phyloP scores from a whole-genome alignment of 495 filamentous ascomycete genomes.

The Hypoxylon trugodes region DNA sequence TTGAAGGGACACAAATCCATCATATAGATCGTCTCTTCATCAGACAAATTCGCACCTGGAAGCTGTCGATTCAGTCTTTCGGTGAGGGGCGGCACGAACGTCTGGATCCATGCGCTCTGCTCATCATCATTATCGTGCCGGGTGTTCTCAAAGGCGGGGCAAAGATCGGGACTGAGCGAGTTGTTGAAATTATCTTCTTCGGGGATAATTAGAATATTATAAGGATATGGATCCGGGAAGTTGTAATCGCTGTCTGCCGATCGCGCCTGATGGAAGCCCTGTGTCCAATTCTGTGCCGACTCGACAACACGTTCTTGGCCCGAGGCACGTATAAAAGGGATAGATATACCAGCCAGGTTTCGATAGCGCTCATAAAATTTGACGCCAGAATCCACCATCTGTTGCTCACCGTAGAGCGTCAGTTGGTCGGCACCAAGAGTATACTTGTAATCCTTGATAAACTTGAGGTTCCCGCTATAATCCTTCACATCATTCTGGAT shows the following conservation, averaged over 20 bases:
- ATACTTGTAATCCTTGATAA: conserved; percentile 75
- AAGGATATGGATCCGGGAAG: conserved; percentile 53
- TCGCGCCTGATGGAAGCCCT: conserved; percentile 73
- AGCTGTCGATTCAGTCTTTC: conserved; percentile 69
- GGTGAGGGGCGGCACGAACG: conserved; percentile 69
- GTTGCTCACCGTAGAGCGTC: conserved; percentile 72
- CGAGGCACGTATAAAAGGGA: conserved; percentile 77
- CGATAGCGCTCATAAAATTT: conserved; percentile 78
- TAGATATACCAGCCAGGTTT: conserved; percentile 57
- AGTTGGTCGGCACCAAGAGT: conserved; percentile 78
- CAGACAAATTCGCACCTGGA: conserved; percentile 65
- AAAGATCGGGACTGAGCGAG: conserved; percentile 75
- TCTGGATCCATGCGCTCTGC: conserved; percentile 59
- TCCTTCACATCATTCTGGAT: conserved; percentile 66
- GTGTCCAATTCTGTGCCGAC: conserved; percentile 75
- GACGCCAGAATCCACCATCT: conserved; percentile 77
- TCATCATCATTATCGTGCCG: conserved; percentile 58
- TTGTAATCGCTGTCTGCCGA: conserved; percentile 48
- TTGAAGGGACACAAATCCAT: conserved; percentile 91
- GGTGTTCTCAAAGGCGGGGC: conserved; percentile 66
- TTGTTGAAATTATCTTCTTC: conserved; percentile 75
- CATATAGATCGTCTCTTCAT: conserved; percentile 66
- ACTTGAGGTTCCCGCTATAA: conserved; percentile 67
- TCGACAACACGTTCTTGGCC: conserved; percentile 76
- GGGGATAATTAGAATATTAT: conserved; percentile 68